These are phyloP conservation scores for Babesia divergens DNA, from an alignment of 169 alveolate species.

Conservation along the genomic window DNA sequence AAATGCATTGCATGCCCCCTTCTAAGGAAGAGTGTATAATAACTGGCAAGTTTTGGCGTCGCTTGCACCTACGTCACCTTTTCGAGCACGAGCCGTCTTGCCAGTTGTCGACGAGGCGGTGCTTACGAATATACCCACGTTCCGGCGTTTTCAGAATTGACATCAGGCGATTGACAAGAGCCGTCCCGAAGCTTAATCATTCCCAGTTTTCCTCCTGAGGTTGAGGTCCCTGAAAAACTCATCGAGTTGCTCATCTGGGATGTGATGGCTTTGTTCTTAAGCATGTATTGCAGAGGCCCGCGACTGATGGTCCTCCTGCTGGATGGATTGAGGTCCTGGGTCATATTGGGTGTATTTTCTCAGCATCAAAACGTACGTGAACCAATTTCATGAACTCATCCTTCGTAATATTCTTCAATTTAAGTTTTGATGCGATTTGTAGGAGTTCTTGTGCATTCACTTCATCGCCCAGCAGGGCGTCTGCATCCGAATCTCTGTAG, in stretches of 20 bases:
- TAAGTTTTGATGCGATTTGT: not conserved
- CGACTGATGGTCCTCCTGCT: conserved; percentile 5
- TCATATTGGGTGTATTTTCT: not conserved
- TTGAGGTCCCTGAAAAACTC: conserved; percentile 4
- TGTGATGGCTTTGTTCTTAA: conserved; percentile 15
- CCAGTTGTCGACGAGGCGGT: not conserved
- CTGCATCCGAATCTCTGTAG: not conserved
- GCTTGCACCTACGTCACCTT: not conserved
- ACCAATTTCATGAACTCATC: conserved; percentile 8
- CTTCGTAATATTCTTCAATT: not conserved
- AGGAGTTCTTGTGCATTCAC: not conserved
- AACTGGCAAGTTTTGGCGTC: conserved; percentile 42
- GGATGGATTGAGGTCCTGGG: conserved; percentile 11
- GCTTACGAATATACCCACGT: not conserved
- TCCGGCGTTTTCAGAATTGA: not conserved
- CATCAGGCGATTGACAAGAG: conserved; percentile 6
- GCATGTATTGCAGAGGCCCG: conserved; percentile 10
- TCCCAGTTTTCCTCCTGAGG: not conserved
- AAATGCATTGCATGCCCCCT: conserved; percentile 30
- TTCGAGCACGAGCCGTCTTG: not conserved
- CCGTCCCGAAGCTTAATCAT: not conserved
- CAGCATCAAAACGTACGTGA: not conserved
- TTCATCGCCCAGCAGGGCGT: conserved; percentile 4
- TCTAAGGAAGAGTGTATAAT: not conserved
- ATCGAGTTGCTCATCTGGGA: conserved; percentile 16